These are phyloP conservation scores for Alternaria tenuissima DNA, from an alignment of 2,329 filamentous ascomycete genomes.

Conservation along the genomic window DNA sequence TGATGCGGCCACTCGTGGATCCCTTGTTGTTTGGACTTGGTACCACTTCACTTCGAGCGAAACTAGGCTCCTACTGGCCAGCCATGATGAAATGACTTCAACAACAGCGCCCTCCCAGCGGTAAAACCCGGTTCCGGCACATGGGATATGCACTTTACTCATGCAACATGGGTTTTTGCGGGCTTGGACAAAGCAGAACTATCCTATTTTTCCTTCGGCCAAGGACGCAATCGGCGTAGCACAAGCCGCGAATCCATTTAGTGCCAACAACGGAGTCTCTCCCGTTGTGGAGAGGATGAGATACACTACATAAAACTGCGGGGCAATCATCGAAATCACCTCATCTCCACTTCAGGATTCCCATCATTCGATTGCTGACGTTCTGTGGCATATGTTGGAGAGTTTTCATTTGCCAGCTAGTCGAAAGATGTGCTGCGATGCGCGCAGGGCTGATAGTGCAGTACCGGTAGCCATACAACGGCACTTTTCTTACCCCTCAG, in stretches of 20 bases:
- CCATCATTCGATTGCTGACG: conserved; percentile 10
- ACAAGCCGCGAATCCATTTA: conserved; percentile 23
- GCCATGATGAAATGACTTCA: conserved; percentile 48
- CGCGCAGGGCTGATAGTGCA: conserved; percentile 6
- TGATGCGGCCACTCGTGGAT: conserved; percentile 30
- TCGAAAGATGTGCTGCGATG: conserved; percentile 1
- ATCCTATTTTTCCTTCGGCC: conserved; percentile 26
- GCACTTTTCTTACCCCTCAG: neutral
- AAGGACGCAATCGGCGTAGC: conserved; percentile 31
- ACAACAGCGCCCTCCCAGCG: conserved; percentile 17
- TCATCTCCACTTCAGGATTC: conserved; percentile 23
- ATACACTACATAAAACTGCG: conserved; percentile 21
- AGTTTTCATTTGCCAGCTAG: conserved; percentile 10
- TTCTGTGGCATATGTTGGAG: conserved; percentile 4
- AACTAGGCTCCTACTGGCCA: conserved; percentile 38
- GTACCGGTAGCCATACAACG: conserved; percentile 9
- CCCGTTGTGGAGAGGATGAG: conserved; percentile 20
- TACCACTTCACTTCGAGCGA: conserved; percentile 24
- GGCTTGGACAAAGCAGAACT: conserved; percentile 29
- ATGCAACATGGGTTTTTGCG: conserved; percentile 38
- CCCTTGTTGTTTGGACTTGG: conserved; percentile 34
- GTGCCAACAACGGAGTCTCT: conserved; percentile 25
- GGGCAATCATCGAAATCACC: conserved; percentile 27
- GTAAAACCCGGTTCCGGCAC: conserved; percentile 31
- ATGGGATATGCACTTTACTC: conserved; percentile 24